Evolutionary conservation across 768 basidiomycete genomes (phyloP).

Genomic region (Coprinopsis strossmayeri): DNA sequence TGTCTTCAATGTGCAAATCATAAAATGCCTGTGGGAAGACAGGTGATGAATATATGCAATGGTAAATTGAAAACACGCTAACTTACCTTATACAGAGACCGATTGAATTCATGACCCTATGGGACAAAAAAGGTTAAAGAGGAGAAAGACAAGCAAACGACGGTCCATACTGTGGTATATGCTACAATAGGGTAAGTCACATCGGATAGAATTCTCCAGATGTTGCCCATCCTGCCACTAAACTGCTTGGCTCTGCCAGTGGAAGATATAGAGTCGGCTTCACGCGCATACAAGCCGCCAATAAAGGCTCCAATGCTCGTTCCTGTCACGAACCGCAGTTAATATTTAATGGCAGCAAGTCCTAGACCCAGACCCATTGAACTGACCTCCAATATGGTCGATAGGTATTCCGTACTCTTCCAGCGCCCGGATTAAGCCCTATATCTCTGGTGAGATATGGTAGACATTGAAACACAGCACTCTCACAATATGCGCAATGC

Average conservation of each 20-base stretch:
- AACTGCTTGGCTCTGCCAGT: constrained; percentile 88
- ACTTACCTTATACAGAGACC: constrained; percentile 82
- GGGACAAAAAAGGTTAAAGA: constrained; percentile 6
- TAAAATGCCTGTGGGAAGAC: constrained; percentile 63
- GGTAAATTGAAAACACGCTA: not conserved
- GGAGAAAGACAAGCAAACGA: not conserved
- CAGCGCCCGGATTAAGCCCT: constrained; percentile 91
- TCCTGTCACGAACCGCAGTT: constrained; percentile 29
- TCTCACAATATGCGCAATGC: constrained; percentile 37
- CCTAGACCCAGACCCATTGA: constrained; percentile 2
- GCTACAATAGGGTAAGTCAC: constrained; percentile 90
- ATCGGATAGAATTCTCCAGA: constrained; percentile 91
- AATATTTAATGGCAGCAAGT: not conserved
- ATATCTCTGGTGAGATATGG: constrained; percentile 11
- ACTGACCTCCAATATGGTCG: constrained; percentile 79
- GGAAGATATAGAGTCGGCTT: constrained; percentile 84
- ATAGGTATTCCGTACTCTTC: constrained; percentile 92
- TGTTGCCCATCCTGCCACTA: constrained; percentile 84
- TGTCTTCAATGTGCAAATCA: constrained; percentile 91
- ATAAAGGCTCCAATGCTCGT: constrained; percentile 92
- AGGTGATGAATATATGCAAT: not conserved
- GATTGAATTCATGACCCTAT: constrained; percentile 92
- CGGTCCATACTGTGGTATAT: constrained; percentile 73
- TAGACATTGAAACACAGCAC: not conserved
- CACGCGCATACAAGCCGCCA: constrained; percentile 91